Conservation (phyloP, 352 stramenopile genomes). For the Phytophthora pluvialis region DNA sequence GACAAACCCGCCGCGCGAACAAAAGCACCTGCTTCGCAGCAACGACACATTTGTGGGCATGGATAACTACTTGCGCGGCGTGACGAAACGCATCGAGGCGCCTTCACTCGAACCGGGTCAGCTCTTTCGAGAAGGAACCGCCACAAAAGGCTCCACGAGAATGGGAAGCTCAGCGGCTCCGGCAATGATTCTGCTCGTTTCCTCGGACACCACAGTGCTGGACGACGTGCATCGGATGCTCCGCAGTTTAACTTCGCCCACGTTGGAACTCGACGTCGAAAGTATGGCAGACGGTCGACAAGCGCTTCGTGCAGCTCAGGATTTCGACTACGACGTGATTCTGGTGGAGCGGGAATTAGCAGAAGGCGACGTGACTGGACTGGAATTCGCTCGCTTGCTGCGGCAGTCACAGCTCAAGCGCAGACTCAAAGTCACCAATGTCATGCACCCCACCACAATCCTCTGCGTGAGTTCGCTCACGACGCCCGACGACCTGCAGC, state of each 20-base stretch:
- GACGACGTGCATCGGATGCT: conserved; percentile 49
- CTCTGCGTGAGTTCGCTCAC: conserved; percentile 80
- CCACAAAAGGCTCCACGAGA: conserved; percentile 6
- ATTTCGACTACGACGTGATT: conserved; percentile 81
- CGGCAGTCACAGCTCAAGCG: conserved; percentile 78
- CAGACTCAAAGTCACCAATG: conserved; percentile 42
- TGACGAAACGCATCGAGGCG: conserved; percentile 58
- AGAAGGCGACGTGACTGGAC: conserved; percentile 48
- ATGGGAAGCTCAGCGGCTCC: background rate
- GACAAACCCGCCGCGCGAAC: conserved; percentile 4
- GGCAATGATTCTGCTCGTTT: conserved; percentile 42
- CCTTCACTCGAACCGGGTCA: conserved; percentile 39
- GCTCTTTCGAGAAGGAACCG: conserved; percentile 43
- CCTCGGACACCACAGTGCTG: conserved; percentile 40
- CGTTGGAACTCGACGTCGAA: conserved; percentile 52
- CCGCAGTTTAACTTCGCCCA: conserved; percentile 16
- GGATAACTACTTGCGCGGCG: conserved; percentile 69
- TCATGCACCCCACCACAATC: conserved; percentile 33
- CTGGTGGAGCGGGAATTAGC: conserved; percentile 80
- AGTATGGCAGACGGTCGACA: conserved; percentile 62
- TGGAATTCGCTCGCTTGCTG: conserved; percentile 83
- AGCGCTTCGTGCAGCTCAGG: conserved; percentile 55
- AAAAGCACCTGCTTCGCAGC: conserved; percentile 34
- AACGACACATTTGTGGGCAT: conserved; percentile 46
- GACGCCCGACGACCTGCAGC: conserved; percentile 67